These are phyloP conservation scores for Zostera marina DNA, from an alignment of 116 monocot species.

Conservation along the genomic window DNA sequence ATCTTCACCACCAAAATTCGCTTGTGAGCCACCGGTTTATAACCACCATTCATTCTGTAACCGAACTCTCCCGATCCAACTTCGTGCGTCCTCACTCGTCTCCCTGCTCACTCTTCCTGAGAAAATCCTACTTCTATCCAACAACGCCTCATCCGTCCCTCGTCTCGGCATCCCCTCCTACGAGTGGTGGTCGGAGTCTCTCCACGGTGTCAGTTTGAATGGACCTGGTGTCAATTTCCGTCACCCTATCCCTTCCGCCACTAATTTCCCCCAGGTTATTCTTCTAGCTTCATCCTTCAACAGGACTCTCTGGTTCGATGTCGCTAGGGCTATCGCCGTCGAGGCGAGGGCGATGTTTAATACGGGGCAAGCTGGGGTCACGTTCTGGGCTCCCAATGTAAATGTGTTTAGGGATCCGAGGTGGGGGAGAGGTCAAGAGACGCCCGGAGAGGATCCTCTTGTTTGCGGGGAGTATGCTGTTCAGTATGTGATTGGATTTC, in stretches of 20 bases:
- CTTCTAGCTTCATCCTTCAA: conserved; percentile 72
- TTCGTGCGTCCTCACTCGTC: conserved; percentile 47
- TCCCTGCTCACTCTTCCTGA: conserved; percentile 58
- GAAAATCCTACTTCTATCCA: conserved; percentile 65
- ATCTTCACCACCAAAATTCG: neutral
- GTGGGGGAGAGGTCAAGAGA: conserved; percentile 95
- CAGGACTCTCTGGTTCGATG: conserved; percentile 59
- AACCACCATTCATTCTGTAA: conserved; percentile 60
- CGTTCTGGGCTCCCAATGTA: conserved; percentile 92
- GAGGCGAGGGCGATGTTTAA: conserved; percentile 91
- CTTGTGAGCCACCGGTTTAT: conserved; percentile 19
- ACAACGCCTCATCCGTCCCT: conserved; percentile 52
- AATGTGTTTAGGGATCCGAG: conserved; percentile 90
- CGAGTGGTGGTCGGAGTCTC: conserved; percentile 96
- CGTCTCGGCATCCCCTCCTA: conserved; percentile 63
- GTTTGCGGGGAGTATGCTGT: conserved; percentile 32
- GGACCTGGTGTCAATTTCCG: conserved; percentile 61
- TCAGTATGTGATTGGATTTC: conserved; percentile 57
- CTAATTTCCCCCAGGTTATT: conserved; percentile 74
- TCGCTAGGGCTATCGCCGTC: conserved; percentile 45
- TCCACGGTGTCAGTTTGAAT: conserved; percentile 74
- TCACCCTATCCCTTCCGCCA: conserved; percentile 45
- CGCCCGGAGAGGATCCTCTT: conserved; percentile 85
- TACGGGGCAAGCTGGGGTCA: conserved; percentile 67
- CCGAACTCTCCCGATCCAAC: conserved; percentile 33